Percentiles rank a stretch among this genome's conserved stretches.
Evolutionary conservation across 2,329 filamentous ascomycete species (phyloP).

Genomic region (Penicillium occitanis): DNA sequence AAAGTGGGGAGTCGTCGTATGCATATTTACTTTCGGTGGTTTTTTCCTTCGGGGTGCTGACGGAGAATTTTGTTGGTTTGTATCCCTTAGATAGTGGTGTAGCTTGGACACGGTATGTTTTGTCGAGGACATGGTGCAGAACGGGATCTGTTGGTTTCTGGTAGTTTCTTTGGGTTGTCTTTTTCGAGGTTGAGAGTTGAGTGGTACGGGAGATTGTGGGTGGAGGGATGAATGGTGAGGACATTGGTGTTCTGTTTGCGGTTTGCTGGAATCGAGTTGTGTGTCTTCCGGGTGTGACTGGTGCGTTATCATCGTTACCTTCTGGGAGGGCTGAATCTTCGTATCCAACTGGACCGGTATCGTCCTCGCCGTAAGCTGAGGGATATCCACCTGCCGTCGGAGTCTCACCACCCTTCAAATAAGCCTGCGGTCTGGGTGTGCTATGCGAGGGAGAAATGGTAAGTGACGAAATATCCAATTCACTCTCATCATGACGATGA

Average conservation of each 20-base stretch:
- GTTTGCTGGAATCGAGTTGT: conserved; percentile 38
- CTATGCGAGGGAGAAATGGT: conserved; percentile 47
- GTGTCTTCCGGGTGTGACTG: conserved; percentile 38
- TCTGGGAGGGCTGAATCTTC: conserved; percentile 38
- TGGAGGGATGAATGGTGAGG: conserved; percentile 58
- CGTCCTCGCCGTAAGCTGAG: conserved; percentile 52
- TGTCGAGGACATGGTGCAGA: conserved; percentile 88
- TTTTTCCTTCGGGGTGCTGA: conserved; percentile 31
- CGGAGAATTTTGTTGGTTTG: conserved; percentile 32
- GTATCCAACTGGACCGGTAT: conserved; percentile 48
- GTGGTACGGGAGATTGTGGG: conserved; percentile 35
- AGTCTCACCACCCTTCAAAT: conserved; percentile 35
- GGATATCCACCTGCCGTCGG: conserved; percentile 45
- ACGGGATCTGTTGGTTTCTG: conserved; percentile 64
- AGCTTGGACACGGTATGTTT: conserved; percentile 89
- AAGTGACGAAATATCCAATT: conserved; percentile 48
- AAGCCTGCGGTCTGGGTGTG: conserved; percentile 41
- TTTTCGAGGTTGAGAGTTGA: conserved; percentile 35
- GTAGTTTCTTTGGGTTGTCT: conserved; percentile 32
- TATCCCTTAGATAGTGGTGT: conserved; percentile 70
- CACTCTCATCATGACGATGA: conserved; percentile 33
- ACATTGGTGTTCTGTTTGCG: conserved; percentile 63
- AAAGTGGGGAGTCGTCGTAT: conserved; percentile 57
- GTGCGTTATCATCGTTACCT: conserved; percentile 24
- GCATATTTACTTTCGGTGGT: conserved; percentile 28